Evolutionary conservation across 768 basidiomycete genomes (phyloP), one percentile per base, ranked within the genome.

Genomic region (Podaxis sp.): DNA sequence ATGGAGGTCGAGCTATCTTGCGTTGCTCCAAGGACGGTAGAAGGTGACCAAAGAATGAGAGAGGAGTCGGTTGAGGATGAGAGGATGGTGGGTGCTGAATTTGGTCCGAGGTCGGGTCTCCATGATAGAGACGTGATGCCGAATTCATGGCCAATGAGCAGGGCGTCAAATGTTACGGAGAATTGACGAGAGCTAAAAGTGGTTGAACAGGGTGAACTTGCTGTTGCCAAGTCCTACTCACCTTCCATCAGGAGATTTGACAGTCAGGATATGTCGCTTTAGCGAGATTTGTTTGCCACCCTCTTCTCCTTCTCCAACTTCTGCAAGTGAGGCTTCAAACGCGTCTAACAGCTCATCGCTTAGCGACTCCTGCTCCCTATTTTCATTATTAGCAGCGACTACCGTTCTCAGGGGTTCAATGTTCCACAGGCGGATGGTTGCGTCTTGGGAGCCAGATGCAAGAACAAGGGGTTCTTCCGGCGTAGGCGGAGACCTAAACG

Each of bases 11-110:
- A 72, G 6, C 72, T 76, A 37, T 80, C 68, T 66, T 74, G 60
- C 61, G 75, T 58, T 62, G 76, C 62, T 53, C 71, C 65, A 62
- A 77, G 65, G 12, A 84, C 74, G 8, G 80, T 75, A 0, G 92
- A 87, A 1, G 93, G 93, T 2, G 91, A 88, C 97, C 97, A 99
- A 57, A 99, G 75, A 64, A 99, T 99, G 28, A 99, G 72, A 7
- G 96, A 98, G 20, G 96, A 96, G 74, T 99, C 97, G 1, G 93
- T 90, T 0, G 97, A 96, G 4, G 94, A 90, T 11, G 95, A 96
- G n/a, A 99, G 80, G 5, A 99, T 82, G 0, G 85, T 87, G 3
- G 81, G 81, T 1, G 67, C 66, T 12, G 75, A 69, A 5, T 65
- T 36, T 0, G 66, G 50, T 6, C 64, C 38, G 13, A 59, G 41